Base-by-base conservation (phyloP, 768 basidiomycete genomes). In the Amanita polypyramis region DNA sequence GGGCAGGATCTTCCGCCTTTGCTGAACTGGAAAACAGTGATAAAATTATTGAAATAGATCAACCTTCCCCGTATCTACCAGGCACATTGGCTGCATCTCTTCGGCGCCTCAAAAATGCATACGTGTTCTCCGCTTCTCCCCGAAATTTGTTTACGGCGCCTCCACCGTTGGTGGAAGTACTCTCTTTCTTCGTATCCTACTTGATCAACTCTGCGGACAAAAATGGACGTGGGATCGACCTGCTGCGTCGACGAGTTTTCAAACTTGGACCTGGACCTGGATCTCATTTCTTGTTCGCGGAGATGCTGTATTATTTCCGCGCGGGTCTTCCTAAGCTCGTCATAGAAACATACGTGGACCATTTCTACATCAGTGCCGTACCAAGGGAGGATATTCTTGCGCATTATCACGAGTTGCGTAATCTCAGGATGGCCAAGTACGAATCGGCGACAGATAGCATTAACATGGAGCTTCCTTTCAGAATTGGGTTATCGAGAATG, bases 301-400 rank as follows among this genome's bases (percentile, higher is more conserved):
- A 76, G 54, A 70, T 76, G 70, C 52, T 70, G 12, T 68, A 63
- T 52, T 69, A 74, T 49, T 56, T 58, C 5, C 61, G 60, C 5
- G 43, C 54, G 15, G 44, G 49, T 5, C 52, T 58, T 14, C 55
- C 61, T 35, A 47, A 55, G 14, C 60, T 68, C 19, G 63, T 74
- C 48, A 59, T 79, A 42, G 50, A 63, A 40, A 62, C 72, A 0
- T 86, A 77, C 55, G 59, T 62, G 10, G 65, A 71, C 5, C 68
- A 76, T 45, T 84, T 81, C 54, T 70, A 69, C 47, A 52, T 69
- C 5, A 60, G 69, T 32, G 80, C 77, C 11, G 63, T 85, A n/a
- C 80, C 82, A 25, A 45, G 64, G 30, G 58, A 64, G 7, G 58
- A 64, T 0, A 50, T 74, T 11, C 40, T 69, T 51, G 27, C 30